Evolutionary conservation across 495 filamentous ascomycete genomes (phyloP), one percentile per base, ranked within the genome.

Genomic region (Aspergillus mulundensis): DNA sequence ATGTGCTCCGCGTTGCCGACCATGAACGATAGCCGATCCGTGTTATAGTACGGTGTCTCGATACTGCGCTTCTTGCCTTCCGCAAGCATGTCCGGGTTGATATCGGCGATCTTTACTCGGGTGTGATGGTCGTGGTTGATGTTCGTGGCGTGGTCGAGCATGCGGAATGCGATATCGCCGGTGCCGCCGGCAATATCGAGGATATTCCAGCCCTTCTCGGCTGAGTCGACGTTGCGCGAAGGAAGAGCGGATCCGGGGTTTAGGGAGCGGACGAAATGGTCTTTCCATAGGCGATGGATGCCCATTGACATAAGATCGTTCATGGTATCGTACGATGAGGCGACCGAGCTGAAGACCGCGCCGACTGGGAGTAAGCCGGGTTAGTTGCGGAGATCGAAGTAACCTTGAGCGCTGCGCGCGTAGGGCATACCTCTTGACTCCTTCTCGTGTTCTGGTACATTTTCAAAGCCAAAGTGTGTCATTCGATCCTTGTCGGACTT

Each of bases 221-320:
- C 58, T 32, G 61, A 38, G 52, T 66, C 62, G 51, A 57, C 59
- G 71, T 80, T 18, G 77, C 71, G 57, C 58, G 68, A 71, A 50
- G 78, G 73, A n/a, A 86, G 76, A 45, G 77, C 79, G 46, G 84
- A 82, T 59, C 94, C 94, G 1, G 95, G 94, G 75, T 96, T 90
- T 12, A 98, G 81, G 20, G 86, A 86, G 53, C 91, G 85, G 39
- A 97, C 94, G 71, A 97, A 98, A 74, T 95, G 84, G 73, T 97
- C 94, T 81, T 98, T 98, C 94, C 94, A 98, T 46, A 97, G 77
- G 15, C 94, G 89, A 73, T 98, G 94, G 75, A 95, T 91, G 34
- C 91, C 91, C 23, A 97, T 84, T 40, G 92, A 97, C 94, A 98
- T 97, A 48, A 97, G 83, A 71, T 98, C 94, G 81, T 98, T 98